A percentile compares a stretch with the other conserved stretches of the same genome.
Conservation (phyloP, 768 basidiomycete species). For the Plicaturopsis crispa region DNA sequence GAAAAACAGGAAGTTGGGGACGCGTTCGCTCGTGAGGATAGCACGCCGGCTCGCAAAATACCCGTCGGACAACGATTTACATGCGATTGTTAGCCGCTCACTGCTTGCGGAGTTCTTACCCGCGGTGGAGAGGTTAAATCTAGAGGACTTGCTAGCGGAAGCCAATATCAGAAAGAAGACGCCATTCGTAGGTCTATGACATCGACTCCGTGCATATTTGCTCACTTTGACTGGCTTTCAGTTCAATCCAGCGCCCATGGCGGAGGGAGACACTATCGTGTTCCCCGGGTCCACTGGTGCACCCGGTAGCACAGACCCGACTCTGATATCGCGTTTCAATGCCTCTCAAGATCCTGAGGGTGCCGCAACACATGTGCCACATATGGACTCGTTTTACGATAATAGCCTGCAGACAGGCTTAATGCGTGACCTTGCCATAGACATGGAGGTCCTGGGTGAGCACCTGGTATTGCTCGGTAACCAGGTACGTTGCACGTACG, state of each 20-base stretch:
- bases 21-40: slow-evolving; percentile 49
- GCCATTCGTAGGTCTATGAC: slow-evolving; percentile 27
- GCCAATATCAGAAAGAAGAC: slow-evolving; percentile 34
- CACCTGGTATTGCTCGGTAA: slow-evolving; percentile 63
- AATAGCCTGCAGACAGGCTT: slow-evolving; percentile 61
- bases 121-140: slow-evolving; percentile 44
- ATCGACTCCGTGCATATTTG: not conserved
- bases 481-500: slow-evolving; percentile 32
- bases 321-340: slow-evolving; percentile 43
- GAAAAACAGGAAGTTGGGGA: slow-evolving; percentile 59
- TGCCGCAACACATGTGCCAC: slow-evolving; percentile 48
- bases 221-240: slow-evolving; percentile 12
- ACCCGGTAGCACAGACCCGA: slow-evolving; percentile 20
- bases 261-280: slow-evolving; percentile 29
- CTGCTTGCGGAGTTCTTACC: slow-evolving; percentile 58
- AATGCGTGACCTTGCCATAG: slow-evolving; percentile 59
- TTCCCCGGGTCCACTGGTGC: slow-evolving; percentile 38
- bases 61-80: slow-evolving; percentile 36
- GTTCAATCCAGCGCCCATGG: slow-evolving; percentile 41
- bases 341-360: slow-evolving; percentile 43
- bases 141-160: slow-evolving; percentile 45
- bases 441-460: slow-evolving; percentile 52
- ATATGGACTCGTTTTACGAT: slow-evolving; percentile 67
- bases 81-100: slow-evolving; percentile 38
- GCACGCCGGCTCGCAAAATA: slow-evolving; percentile 39